Percentiles rank a stretch among this genome's conserved stretches.
Evolutionary conservation across 1,284 basidiomycete species (phyloP).

Genomic region (Ustilago loliicola): DNA sequence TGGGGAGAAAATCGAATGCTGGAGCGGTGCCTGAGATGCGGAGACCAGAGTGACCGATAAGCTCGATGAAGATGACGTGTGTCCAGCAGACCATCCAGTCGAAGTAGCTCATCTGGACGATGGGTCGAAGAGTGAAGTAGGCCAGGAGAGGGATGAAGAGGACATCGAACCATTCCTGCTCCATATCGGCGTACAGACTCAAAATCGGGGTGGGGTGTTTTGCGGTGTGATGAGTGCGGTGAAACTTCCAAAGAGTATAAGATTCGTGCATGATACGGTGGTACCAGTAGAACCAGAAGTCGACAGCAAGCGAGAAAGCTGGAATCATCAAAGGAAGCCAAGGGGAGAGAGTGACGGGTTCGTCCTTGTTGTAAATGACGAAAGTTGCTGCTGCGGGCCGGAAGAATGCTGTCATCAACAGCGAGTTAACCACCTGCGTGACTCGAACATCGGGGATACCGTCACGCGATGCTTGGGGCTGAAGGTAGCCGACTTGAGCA

Average conservation of each 20-base stretch:
- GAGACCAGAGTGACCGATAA: conserved; percentile 63
- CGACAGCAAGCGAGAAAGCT: conserved; percentile 47
- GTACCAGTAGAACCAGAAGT: conserved; percentile 67
- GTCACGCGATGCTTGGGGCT: conserved; percentile 51
- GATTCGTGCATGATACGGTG: conserved; percentile 65
- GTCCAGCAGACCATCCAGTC: conserved; percentile 54
- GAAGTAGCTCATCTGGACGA: conserved; percentile 38
- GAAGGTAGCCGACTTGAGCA: conserved; percentile 57
- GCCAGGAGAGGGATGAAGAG: conserved; percentile 52
- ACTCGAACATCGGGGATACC: conserved; percentile 50
- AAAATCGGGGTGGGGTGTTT: conserved; percentile 63
- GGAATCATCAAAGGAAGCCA: conserved; percentile 59
- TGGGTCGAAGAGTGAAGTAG: conserved; percentile 34
- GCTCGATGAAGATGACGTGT: conserved; percentile 57
- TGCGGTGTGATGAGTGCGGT: conserved; percentile 55
- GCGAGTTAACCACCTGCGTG: conserved; percentile 39
- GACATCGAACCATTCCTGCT: conserved; percentile 63
- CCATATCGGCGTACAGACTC: conserved; percentile 55
- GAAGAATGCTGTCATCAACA: conserved; percentile 48
- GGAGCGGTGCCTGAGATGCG: conserved; percentile 52
- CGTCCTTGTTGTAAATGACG: conserved; percentile 54
- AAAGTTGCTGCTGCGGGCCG: conserved; percentile 51
- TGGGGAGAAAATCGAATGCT: conserved; percentile 33
- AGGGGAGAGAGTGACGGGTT: conserved; percentile 33
- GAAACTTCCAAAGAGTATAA: conserved; percentile 55